These are phyloP conservation scores for Melampsora americana DNA, from an alignment of 1,284 basidiomycete species.

Conservation along the genomic window DNA sequence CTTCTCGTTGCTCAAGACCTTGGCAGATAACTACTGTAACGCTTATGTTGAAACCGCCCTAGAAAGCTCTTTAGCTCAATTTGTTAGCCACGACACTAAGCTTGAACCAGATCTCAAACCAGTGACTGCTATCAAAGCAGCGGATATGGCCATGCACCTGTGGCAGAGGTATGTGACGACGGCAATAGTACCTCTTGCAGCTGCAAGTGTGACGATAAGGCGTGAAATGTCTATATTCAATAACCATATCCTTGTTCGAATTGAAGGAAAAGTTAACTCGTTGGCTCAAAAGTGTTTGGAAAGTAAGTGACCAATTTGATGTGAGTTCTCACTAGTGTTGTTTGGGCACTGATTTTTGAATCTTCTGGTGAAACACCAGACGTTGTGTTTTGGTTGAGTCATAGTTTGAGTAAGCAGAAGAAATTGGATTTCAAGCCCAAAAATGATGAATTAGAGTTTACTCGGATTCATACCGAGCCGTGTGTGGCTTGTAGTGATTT, in stretches of 20 bases:
- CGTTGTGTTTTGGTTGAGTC: constrained; percentile 56
- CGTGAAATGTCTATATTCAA: constrained; percentile 93
- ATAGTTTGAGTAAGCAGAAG: constrained; percentile 85
- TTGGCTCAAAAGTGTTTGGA: constrained; percentile 81
- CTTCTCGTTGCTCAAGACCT: constrained; percentile 75
- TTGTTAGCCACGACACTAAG: constrained; percentile 71
- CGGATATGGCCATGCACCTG: constrained; percentile 87
- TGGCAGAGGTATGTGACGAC: constrained; percentile 96
- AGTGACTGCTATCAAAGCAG: constrained; percentile 66
- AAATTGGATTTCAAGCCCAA: constrained; percentile 93
- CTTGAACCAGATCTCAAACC: constrained; percentile 74
- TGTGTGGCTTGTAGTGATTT: constrained; percentile 83
- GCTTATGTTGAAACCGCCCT: constrained; percentile 86
- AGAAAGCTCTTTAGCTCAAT: constrained; percentile 75
- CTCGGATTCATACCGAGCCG: constrained; percentile 90
- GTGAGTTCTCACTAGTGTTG: not conserved
- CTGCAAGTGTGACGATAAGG: constrained; percentile 76
- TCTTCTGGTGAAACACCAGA: constrained; percentile 45
- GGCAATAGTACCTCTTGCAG: constrained; percentile 82
- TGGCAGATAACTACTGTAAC: constrained; percentile 81
- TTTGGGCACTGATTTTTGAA: not conserved
- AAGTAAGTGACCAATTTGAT: constrained; percentile 59
- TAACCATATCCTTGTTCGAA: constrained; percentile 77
- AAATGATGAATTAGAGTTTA: constrained; percentile 91
- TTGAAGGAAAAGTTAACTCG: constrained; percentile 80